Evolutionary conservation across 192 early-diverging fungal species (phyloP).

Genomic region (Coemansia furcata): DNA sequence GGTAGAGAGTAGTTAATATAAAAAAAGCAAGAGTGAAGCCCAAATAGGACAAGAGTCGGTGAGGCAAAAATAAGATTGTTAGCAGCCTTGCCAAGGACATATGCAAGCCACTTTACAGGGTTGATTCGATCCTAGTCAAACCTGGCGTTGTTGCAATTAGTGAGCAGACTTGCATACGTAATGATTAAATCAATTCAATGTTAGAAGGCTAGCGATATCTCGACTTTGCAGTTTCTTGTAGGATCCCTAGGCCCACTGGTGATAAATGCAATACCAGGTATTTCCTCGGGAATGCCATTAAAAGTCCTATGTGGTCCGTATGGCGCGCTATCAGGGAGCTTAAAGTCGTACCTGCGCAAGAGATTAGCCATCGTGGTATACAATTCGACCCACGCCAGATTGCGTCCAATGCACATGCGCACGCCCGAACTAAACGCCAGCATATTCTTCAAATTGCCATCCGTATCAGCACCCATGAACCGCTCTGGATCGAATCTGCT

Average conservation of each 20-base stretch:
- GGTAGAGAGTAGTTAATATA: too few relatives aligned
- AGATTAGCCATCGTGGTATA: conserved; percentile 44
- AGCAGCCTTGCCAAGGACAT: too few relatives aligned
- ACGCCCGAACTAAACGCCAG: conserved; percentile 37
- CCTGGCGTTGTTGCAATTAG: too few relatives aligned
- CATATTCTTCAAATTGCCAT: conserved; percentile 7
- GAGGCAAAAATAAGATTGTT: too few relatives aligned
- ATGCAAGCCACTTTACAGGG: too few relatives aligned
- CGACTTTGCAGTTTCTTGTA: conserved; percentile 16
- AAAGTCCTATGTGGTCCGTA: conserved; percentile 18
- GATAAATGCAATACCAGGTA: conserved; percentile 17
- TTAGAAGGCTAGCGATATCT: conserved; percentile 12
- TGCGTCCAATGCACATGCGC: conserved; percentile 42
- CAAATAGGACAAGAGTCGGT: too few relatives aligned
- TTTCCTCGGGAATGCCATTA: not conserved
- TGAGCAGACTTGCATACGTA: too few relatives aligned
- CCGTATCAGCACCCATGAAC: conserved; percentile 27
- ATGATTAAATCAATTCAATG: not conserved
- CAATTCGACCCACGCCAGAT: conserved; percentile 39
- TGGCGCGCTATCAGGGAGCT: conserved; percentile 10
- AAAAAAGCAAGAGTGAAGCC: too few relatives aligned
- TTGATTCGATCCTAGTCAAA: too few relatives aligned
- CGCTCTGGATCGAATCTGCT: conserved; percentile 30
- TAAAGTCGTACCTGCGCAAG: conserved; percentile 31
- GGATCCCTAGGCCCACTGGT: conserved; percentile 29